A percentile compares a stretch with the other conserved stretches of the same genome.
Evolutionary conservation across 345 rosid genomes (phyloP).

Genomic region (Populus alba): DNA sequence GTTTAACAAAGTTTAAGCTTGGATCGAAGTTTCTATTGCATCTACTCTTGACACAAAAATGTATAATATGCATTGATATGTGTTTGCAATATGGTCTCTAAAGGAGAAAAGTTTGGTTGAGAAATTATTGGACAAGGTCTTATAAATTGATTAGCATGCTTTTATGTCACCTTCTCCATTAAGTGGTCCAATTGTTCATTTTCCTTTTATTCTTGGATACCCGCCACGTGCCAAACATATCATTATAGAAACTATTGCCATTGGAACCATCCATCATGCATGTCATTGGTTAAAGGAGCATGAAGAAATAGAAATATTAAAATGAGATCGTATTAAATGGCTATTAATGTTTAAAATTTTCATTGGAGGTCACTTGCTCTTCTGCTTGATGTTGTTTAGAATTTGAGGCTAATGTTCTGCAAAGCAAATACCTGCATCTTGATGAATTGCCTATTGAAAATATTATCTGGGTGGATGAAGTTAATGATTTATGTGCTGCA

Average conservation of each 20-base stretch:
- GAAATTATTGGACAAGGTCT: background rate
- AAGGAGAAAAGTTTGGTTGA: background rate
- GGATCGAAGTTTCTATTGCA: background rate
- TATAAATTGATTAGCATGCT: background rate
- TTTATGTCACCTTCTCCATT: no score
- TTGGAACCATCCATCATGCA: background rate
- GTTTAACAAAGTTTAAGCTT: background rate
- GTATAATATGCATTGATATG: background rate
- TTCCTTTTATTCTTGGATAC: background rate
- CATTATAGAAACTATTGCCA: no score
- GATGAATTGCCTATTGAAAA: slow-evolving; percentile 60
- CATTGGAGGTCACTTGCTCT: slow-evolving; percentile 6
- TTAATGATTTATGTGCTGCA: slow-evolving; percentile 48
- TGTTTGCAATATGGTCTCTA: background rate
- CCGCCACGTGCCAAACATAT: background rate
- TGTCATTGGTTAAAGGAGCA: background rate
- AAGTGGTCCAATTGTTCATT: background rate
- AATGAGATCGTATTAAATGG: background rate
- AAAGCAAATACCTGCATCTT: slow-evolving; percentile 52
- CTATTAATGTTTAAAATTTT: background rate
- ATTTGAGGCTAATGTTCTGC: slow-evolving; percentile 38
- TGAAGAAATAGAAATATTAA: background rate
- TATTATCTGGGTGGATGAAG: slow-evolving; percentile 74
- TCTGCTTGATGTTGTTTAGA: slow-evolving; percentile 41
- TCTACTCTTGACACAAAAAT: background rate